These are phyloP conservation scores for Madurella mycetomatis DNA, from an alignment of 2,329 filamentous ascomycete genomes.

Conservation along the genomic window DNA sequence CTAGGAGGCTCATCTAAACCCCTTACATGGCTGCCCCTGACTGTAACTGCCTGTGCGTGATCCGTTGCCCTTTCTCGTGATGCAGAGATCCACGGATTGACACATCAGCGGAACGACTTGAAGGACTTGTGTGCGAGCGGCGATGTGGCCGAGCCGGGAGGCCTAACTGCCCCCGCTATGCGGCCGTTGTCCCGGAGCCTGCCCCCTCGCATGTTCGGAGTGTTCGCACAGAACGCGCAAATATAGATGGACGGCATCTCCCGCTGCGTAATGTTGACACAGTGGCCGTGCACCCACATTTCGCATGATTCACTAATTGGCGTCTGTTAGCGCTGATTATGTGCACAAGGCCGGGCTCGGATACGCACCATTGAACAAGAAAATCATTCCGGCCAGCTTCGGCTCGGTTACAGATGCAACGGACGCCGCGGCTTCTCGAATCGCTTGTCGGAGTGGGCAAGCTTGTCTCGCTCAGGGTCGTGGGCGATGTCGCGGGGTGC, in stretches of 20 bases:
- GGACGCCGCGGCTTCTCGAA: constrained; percentile 41
- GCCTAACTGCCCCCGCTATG: constrained; percentile 24
- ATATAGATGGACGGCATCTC: constrained; percentile 59
- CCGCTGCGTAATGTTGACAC: constrained; percentile 54
- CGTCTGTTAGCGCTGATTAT: constrained; percentile 15
- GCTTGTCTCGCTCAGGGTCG: constrained; percentile 47
- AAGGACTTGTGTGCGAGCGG: constrained; percentile 44
- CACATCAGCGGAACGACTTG: constrained; percentile 40
- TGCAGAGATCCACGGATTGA: not conserved
- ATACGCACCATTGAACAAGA: constrained; percentile 59
- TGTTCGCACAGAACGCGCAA: constrained; percentile 59
- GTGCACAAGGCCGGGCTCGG: not conserved
- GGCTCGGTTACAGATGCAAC: constrained; percentile 53
- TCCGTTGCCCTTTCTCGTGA: not conserved
- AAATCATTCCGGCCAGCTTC: constrained; percentile 45
- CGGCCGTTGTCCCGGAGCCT: constrained; percentile 43
- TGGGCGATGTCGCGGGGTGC: constrained; percentile 45
- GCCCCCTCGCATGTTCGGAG: constrained; percentile 49
- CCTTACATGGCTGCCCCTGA: not conserved
- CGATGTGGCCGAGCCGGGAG: constrained; percentile 32
- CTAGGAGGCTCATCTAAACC: not conserved
- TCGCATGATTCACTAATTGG: constrained; percentile 56
- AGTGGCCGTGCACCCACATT: constrained; percentile 61
- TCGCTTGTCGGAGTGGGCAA: constrained; percentile 43
- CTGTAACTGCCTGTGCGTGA: not conserved